A percentile compares a stretch with the other conserved stretches of the same genome.
Conservation (phyloP, 768 basidiomycete genomes). For the Lactarius pseudohatsudake region DNA sequence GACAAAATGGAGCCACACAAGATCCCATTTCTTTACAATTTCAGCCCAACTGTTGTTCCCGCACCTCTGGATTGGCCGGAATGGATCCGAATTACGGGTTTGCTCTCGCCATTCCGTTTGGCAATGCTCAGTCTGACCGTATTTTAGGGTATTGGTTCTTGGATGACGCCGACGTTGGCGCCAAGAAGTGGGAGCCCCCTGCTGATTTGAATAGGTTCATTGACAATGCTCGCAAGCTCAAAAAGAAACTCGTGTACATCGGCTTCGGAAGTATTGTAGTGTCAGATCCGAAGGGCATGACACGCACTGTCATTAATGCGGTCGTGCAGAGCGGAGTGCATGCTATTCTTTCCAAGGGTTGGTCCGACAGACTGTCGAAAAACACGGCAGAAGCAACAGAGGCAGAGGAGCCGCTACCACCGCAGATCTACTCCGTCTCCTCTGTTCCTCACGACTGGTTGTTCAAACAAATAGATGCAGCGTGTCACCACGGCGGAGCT, state of each 20-base stretch:
- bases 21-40: constrained; percentile 97
- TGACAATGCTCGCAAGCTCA: constrained; percentile 64
- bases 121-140: constrained; percentile 5
- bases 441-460: constrained; percentile 96
- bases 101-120: constrained; percentile 2
- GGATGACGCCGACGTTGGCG: constrained; percentile 85
- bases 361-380: constrained; percentile 89
- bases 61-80: constrained; percentile 98
- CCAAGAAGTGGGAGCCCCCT: constrained; percentile 89
- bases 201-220: constrained; percentile 80
- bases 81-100: constrained; percentile 93
- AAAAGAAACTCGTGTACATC: constrained; percentile 94
- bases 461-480: constrained; percentile 91
- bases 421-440: constrained; percentile 78
- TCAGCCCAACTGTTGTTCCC: constrained; percentile 87
- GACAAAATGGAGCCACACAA: constrained; percentile 98
- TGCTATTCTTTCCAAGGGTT: constrained; percentile 95
- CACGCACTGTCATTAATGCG: constrained; percentile 85
- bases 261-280: constrained; percentile 98
- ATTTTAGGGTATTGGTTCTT: constrained; percentile 92
- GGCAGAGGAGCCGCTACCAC: constrained; percentile 67
- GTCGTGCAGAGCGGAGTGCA: constrained; percentile 83
- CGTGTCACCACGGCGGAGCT: constrained; percentile 97
- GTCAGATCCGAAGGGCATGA: constrained; percentile 91
- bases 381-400: constrained; percentile 54